Evolutionary conservation across 1,284 basidiomycete species (phyloP).

Genomic region (Fomitopsis schrenkii): DNA sequence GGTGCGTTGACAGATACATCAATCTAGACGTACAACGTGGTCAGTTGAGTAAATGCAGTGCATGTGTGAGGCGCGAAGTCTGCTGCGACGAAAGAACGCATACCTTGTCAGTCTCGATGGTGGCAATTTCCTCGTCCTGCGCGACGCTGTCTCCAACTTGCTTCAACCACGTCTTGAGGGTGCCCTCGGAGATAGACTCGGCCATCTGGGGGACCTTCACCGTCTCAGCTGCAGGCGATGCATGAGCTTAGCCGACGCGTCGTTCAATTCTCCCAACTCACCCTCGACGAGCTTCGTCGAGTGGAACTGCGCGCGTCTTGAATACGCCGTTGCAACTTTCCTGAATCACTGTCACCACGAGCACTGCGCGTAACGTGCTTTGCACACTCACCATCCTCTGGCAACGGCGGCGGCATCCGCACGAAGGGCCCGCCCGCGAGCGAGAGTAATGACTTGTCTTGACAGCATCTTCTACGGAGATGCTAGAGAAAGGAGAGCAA

Average conservation of each 20-base stretch:
- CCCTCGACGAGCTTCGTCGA: constrained; percentile 66
- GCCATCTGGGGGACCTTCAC: constrained; percentile 99
- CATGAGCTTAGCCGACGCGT: constrained; percentile 12
- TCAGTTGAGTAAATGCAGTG: not conserved
- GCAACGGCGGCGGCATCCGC: constrained; percentile 37
- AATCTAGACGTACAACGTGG: constrained; percentile 52
- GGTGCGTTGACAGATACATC: constrained; percentile 98
- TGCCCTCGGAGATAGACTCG: constrained; percentile 98
- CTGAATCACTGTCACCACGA: constrained; percentile 18
- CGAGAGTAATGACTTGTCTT: constrained; percentile 63
- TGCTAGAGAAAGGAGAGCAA: constrained; percentile 26
- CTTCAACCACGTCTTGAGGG: constrained; percentile 94
- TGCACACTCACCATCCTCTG: constrained; percentile 44
- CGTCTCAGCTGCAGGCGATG: constrained; percentile 58
- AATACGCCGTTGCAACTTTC: constrained; percentile 41
- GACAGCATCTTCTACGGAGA: constrained; percentile 51
- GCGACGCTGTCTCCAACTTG: constrained; percentile 90
- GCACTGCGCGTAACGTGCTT: constrained; percentile 2
- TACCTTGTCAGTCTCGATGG: constrained; percentile 99
- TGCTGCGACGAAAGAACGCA: constrained; percentile 7
- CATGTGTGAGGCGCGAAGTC: not conserved
- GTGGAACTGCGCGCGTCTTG: constrained; percentile 61
- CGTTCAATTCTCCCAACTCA: constrained; percentile 28
- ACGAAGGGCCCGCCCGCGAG: constrained; percentile 53
- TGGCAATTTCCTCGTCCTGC: constrained; percentile 94